Evolutionary conservation across 306 rosid species (phyloP).

Genomic region (Quercus engelmannii): DNA sequence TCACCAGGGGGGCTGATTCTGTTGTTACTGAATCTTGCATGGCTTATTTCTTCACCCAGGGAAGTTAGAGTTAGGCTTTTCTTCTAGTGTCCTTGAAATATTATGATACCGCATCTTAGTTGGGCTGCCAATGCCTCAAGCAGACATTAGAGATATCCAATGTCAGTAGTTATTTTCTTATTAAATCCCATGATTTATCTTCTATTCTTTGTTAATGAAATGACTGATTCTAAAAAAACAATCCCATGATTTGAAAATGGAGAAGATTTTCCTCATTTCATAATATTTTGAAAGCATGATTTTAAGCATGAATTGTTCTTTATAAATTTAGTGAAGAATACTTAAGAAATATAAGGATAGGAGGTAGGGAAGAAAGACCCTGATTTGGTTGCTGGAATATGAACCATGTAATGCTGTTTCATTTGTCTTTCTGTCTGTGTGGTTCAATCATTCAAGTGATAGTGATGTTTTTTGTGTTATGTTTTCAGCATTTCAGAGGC

Average conservation of each 20-base stretch:
- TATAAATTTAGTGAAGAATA: neutral
- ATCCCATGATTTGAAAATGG: neutral
- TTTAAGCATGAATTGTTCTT: neutral
- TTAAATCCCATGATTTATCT: neutral
- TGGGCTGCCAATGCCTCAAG: neutral
- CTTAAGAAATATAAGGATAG: neutral
- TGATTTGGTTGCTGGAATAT: neutral
- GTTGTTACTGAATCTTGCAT: neutral
- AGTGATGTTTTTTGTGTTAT: constrained; percentile 3
- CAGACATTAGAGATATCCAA: neutral
- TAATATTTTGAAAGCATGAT: neutral
- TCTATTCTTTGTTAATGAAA: no score
- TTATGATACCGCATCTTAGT: neutral
- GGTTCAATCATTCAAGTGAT: constrained; percentile 16
- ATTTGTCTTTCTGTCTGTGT: constrained; percentile 1
- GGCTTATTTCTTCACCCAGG: neutral
- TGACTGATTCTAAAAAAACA: no score
- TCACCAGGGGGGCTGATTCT: neutral
- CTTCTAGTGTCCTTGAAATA: neutral
- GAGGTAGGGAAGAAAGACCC: neutral
- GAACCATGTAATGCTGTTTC: neutral
- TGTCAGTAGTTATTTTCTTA: neutral
- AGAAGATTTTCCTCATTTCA: neutral
- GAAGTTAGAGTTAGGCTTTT: neutral
- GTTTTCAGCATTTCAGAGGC: constrained; percentile 85